phyloP scores from a whole-genome alignment of 148 eudicot species.

The Salicornia ramosissima region DNA sequence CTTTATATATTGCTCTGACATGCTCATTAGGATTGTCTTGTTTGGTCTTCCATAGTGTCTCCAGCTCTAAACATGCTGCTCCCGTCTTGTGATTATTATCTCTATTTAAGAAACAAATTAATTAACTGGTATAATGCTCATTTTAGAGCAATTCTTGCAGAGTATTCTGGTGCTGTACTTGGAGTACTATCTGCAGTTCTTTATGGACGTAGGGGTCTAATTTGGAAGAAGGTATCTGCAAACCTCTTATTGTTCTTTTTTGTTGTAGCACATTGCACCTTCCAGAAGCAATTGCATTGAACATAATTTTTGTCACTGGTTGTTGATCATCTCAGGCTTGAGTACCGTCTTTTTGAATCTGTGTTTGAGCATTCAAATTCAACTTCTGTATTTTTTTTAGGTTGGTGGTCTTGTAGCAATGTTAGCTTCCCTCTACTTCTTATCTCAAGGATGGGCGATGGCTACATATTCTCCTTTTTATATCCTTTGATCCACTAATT shows the following conservation, averaged over 20 bases:
- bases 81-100: neutral
- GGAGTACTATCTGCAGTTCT: conserved; percentile 84
- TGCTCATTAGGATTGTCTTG: no score
- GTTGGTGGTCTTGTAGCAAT: conserved; percentile 87
- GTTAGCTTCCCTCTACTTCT: conserved; percentile 74
- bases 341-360: neutral
- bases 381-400: conserved; percentile 29
- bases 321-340: neutral
- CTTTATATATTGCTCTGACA: no score
- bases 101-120: neutral
- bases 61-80: conserved; percentile 11
- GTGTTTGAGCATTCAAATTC: neutral
- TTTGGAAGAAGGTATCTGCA: conserved; percentile 81
- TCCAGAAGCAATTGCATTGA: neutral
- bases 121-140: conserved; percentile 18
- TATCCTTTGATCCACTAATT: conserved; percentile 53
- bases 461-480: conserved; percentile 76
- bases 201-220: conserved; percentile 69
- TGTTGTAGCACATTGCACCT: neutral
- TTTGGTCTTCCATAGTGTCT: conserved; percentile 2
- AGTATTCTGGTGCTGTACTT: conserved; percentile 96
- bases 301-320: neutral
- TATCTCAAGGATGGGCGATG: conserved; percentile 95
- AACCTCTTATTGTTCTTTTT: conserved; percentile 4
- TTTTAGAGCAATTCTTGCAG: conserved; percentile 81